phyloP scores from a whole-genome alignment of 2,329 filamentous ascomycete genomes.

The Arthrobotrys megalospora region DNA sequence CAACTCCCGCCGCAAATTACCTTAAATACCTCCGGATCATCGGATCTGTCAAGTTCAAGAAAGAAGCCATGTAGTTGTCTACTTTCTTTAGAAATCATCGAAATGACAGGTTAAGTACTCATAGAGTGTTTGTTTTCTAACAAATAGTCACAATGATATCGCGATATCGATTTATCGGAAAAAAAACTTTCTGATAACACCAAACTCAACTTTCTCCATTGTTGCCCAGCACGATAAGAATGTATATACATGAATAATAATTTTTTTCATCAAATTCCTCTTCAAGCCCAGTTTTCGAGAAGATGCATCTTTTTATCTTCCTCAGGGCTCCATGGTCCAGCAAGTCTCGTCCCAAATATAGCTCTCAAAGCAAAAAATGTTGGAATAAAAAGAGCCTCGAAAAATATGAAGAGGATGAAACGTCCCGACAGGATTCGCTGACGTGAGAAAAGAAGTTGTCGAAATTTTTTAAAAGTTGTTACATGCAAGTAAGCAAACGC shows the following conservation, averaged over 20 bases:
- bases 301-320: conserved; percentile 27
- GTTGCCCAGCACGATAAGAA: conserved; percentile 8
- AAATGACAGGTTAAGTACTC: too few relatives aligned
- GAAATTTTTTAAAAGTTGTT: conserved; percentile 1
- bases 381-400: conserved; percentile 30
- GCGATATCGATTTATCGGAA: neutral
- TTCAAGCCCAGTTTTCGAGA: conserved; percentile 22
- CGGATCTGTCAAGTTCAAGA: too few relatives aligned
- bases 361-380: conserved; percentile 60
- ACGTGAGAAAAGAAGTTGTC: conserved; percentile 34
- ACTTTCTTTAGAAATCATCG: too few relatives aligned
- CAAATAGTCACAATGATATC: neutral
- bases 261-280: conserved; percentile 13
- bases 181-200: neutral
- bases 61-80: too few relatives aligned
- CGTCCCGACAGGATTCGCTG: conserved; percentile 30
- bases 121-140: too few relatives aligned
- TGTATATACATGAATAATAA: conserved; percentile 27
- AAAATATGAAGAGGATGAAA: conserved; percentile 34
- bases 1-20: too few relatives aligned
- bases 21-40: too few relatives aligned
- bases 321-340: conserved; percentile 61
- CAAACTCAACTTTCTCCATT: conserved; percentile 12
- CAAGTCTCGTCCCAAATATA: conserved; percentile 60
- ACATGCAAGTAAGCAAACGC: conserved; percentile 9